Percentiles rank a stretch among this genome's conserved stretches.
Conservation (phyloP, 2,329 filamentous ascomycete genomes). For the Falciphora oryzae region DNA sequence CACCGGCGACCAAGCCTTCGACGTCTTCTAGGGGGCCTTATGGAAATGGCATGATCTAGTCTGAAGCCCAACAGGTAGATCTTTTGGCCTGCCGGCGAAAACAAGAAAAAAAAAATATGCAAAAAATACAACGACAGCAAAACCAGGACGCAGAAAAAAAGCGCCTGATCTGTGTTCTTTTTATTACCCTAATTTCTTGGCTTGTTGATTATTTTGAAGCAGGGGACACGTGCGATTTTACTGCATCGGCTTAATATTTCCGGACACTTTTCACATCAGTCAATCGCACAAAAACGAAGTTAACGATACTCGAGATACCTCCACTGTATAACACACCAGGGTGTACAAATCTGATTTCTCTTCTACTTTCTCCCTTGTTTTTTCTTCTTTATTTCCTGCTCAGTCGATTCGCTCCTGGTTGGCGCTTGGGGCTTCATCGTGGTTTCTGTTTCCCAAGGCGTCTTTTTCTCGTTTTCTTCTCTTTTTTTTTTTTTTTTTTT, state of each 20-base stretch:
- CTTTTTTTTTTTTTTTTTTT: neutral
- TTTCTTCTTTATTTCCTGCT: conserved; percentile 9
- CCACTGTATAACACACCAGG: conserved; percentile 16
- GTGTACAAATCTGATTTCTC: conserved; percentile 11
- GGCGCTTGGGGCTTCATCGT: neutral
- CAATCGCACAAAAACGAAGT: conserved; percentile 7
- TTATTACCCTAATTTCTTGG: conserved; percentile 4
- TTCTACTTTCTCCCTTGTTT: conserved; percentile 13
- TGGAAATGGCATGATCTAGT: conserved; percentile 30
- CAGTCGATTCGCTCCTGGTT: neutral
- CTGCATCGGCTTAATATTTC: conserved; percentile 8
- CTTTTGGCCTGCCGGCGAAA: neutral
- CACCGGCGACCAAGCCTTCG: conserved; percentile 20
- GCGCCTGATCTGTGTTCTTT: neutral
- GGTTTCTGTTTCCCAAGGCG: neutral
- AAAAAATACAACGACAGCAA: neutral
- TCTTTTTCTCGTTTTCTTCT: neutral
- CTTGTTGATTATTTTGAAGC: conserved; percentile 6
- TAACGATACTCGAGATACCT: conserved; percentile 24
- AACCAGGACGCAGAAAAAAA: neutral
- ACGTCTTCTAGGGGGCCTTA: conserved; percentile 22
- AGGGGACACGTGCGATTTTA: neutral
- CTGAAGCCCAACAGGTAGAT: neutral
- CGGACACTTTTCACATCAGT: conserved; percentile 5
- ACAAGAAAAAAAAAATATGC: neutral